Evolutionary conservation across 495 filamentous ascomycete species (phyloP).

Genomic region (Annulohypoxylon nitens): DNA sequence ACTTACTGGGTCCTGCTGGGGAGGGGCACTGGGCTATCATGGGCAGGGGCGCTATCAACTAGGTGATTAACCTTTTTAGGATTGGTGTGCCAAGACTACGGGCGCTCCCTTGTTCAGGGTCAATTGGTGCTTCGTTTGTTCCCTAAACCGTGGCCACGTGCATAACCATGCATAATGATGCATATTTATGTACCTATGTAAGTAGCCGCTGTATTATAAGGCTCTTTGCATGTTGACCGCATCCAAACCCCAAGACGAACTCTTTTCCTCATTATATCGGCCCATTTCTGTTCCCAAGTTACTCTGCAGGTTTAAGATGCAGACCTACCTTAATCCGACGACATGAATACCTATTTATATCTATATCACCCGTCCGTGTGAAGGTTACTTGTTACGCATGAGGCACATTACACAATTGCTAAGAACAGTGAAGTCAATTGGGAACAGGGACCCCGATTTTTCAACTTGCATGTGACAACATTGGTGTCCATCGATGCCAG

Average conservation of each 20-base stretch:
- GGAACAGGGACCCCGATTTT: neutral
- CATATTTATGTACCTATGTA: constrained; percentile 22
- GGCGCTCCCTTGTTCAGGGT: constrained; percentile 40
- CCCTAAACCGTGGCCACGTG: constrained; percentile 24
- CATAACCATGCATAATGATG: constrained; percentile 19
- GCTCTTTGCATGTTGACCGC: constrained; percentile 8
- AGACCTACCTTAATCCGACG: constrained; percentile 29
- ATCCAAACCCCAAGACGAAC: constrained; percentile 6
- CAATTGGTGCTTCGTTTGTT: constrained; percentile 36
- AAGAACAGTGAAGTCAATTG: neutral
- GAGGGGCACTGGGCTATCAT: constrained; percentile 27
- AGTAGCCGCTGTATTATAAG: constrained; percentile 29
- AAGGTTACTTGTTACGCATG: neutral
- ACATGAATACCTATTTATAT: neutral
- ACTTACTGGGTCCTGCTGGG: constrained; percentile 3
- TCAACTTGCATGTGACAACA: constrained; percentile 10
- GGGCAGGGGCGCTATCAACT: constrained; percentile 8
- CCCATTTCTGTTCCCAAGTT: constrained; percentile 11
- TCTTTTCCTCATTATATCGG: constrained; percentile 25
- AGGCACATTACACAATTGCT: neutral
- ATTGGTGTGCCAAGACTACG: constrained; percentile 38
- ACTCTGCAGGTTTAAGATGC: constrained; percentile 6
- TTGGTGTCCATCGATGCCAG: neutral
- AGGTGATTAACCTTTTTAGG: constrained; percentile 26
- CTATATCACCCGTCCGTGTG: neutral